These are phyloP conservation scores for Kwoniella mangroviensis DNA, from an alignment of 768 basidiomycete species.

Conservation along the genomic window DNA sequence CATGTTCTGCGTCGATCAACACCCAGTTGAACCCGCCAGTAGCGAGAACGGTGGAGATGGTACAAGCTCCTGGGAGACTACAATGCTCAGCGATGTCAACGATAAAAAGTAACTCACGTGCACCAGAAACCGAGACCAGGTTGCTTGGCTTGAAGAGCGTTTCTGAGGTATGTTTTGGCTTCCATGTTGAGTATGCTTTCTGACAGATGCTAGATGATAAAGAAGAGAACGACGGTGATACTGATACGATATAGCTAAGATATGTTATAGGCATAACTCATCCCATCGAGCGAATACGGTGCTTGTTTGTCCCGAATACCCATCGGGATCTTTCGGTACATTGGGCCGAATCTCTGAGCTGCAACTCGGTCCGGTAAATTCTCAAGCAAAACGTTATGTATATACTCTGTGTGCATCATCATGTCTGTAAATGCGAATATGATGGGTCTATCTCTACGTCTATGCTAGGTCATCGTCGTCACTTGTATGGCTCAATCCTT, in stretches of 20 bases:
- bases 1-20: constrained; percentile 51
- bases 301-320: constrained; percentile 4
- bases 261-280: background rate
- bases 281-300: background rate
- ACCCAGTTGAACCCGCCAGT: constrained; percentile 47
- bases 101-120: constrained; percentile 37
- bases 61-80: constrained; percentile 29
- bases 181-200: constrained; percentile 25
- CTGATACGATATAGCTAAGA: background rate
- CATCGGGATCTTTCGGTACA: background rate
- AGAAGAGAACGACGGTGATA: background rate
- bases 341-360: background rate
- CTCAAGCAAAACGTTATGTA: too few relatives aligned
- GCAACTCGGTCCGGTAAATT: background rate
- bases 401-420: too few relatives aligned
- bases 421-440: too few relatives aligned
- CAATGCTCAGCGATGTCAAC: background rate
- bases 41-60: constrained; percentile 37
- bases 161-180: constrained; percentile 27
- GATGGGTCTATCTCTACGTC: background rate
- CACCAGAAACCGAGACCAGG: constrained; percentile 50
- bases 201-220: background rate
- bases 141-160: constrained; percentile 37
- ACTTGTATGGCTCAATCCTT: background rate
- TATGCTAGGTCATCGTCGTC: background rate